Percentiles rank a stretch among this genome's conserved stretches.
Evolutionary conservation across 768 basidiomycete genomes (phyloP).

Genomic region (Rhizopogon roseolus): DNA sequence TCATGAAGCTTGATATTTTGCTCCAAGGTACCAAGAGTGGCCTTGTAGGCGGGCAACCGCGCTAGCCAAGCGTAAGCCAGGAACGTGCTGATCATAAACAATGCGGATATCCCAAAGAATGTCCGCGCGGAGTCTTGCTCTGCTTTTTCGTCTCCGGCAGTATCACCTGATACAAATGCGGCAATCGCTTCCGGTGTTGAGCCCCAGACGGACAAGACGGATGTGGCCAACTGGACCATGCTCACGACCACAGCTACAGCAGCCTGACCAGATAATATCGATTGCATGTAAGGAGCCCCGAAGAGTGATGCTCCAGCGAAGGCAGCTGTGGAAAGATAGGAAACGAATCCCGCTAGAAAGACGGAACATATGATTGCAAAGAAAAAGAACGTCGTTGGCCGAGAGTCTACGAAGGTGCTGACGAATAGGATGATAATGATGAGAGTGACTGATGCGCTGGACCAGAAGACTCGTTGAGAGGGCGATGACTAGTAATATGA

Average conservation of each 20-base stretch:
- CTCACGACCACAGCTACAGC: slow-evolving; percentile 82
- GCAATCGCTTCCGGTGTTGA: slow-evolving; percentile 25
- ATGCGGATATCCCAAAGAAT: slow-evolving; percentile 68
- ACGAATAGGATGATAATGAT: slow-evolving; percentile 53
- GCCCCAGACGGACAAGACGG: slow-evolving; percentile 50
- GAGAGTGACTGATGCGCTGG: slow-evolving; percentile 10
- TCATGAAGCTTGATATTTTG: slow-evolving; percentile 19
- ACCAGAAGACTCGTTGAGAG: slow-evolving; percentile 48
- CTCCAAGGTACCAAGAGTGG: slow-evolving; percentile 45
- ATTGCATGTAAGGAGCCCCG: slow-evolving; percentile 67
- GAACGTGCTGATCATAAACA: slow-evolving; percentile 55
- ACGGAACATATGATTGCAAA: slow-evolving; percentile 62
- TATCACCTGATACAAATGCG: slow-evolving; percentile 15
- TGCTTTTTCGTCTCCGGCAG: slow-evolving; percentile 33
- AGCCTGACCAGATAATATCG: slow-evolving; percentile 80
- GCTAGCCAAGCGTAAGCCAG: slow-evolving; percentile 54
- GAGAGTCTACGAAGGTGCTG: slow-evolving; percentile 56
- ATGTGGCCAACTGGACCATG: slow-evolving; percentile 65
- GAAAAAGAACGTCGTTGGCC: slow-evolving; percentile 54
- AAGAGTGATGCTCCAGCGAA: slow-evolving; percentile 78
- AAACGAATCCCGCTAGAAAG: slow-evolving; percentile 54
- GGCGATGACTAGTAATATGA: slow-evolving; percentile 47
- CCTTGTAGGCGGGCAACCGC: slow-evolving; percentile 54
- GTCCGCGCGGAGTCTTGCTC: slow-evolving; percentile 65
- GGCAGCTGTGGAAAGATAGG: slow-evolving; percentile 76